Evolutionary conservation across 2,329 filamentous ascomycete species (phyloP).

Genomic region (Phialocephala sp.): DNA sequence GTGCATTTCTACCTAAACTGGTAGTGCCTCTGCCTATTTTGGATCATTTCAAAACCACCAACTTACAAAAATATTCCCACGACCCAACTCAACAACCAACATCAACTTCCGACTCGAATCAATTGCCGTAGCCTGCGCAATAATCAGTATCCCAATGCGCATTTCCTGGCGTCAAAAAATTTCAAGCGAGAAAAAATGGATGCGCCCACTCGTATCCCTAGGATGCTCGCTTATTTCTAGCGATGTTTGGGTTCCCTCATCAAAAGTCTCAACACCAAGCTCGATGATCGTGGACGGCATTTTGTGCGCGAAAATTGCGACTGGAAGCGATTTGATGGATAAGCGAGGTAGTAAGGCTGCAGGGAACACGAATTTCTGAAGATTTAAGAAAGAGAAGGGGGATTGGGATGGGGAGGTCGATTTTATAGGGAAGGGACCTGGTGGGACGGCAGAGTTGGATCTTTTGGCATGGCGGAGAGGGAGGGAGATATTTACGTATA

Average conservation of each 20-base stretch:
- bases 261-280: conserved; percentile 23
- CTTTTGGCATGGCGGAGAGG: background rate
- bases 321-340: conserved; percentile 6
- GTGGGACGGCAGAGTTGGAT: background rate
- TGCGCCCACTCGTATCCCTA: conserved; percentile 1
- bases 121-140: conserved; percentile 22
- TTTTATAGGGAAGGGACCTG: conserved; percentile 5
- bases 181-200: conserved; percentile 17
- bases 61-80: conserved; percentile 23
- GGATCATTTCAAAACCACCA: conserved; percentile 10
- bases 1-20: background rate
- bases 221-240: background rate
- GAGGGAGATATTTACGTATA: background rate
- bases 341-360: conserved; percentile 13
- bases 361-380: conserved; percentile 16
- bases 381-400: conserved; percentile 4
- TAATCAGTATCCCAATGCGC: conserved; percentile 16
- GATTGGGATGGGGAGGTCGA: background rate
- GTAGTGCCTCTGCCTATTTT: background rate
- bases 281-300: conserved; percentile 17
- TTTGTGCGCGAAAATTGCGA: conserved; percentile 4
- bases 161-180: conserved; percentile 15
- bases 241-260: conserved; percentile 8
- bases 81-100: conserved; percentile 11
- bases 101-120: conserved; percentile 13